phyloP scores from a whole-genome alignment of 2,329 filamentous ascomycete species.

The Calonectria crousiana region DNA sequence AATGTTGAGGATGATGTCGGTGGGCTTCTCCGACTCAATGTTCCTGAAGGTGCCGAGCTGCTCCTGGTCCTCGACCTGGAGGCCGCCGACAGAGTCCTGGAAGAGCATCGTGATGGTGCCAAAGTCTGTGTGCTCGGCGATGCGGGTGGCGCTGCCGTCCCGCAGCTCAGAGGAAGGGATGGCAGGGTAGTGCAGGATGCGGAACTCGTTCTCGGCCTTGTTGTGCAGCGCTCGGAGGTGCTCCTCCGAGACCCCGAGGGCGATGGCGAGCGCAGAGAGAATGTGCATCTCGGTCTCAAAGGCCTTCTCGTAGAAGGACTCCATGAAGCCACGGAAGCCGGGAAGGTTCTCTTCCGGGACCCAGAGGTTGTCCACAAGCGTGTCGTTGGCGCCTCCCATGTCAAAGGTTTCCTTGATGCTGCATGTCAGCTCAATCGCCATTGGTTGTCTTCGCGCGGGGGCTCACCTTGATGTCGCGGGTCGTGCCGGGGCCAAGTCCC shows the following conservation, averaged over 20 bases:
- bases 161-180: constrained; percentile 45
- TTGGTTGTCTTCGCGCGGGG: neutral
- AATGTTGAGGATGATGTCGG: constrained; percentile 54
- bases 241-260: constrained; percentile 73
- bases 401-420: constrained; percentile 55
- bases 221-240: constrained; percentile 77
- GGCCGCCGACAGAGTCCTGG: constrained; percentile 45
- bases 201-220: constrained; percentile 69
- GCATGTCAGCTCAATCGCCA: constrained; percentile 29
- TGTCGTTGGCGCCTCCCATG: constrained; percentile 50
- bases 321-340: constrained; percentile 43
- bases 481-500: constrained; percentile 64
- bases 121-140: constrained; percentile 50
- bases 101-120: constrained; percentile 49
- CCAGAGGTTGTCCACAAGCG: constrained; percentile 46
- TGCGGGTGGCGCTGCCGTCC: constrained; percentile 43
- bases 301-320: constrained; percentile 76
- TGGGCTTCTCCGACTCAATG: constrained; percentile 38
- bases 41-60: constrained; percentile 40
- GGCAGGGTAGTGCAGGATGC: constrained; percentile 67
- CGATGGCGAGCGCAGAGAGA: constrained; percentile 82
- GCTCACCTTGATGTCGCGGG: constrained; percentile 57
- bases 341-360: constrained; percentile 40
- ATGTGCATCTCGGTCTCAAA: constrained; percentile 78
- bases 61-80: constrained; percentile 45